Conservation (phyloP, 352 stramenopile genomes). For the Blastocystis hominis region DNA sequence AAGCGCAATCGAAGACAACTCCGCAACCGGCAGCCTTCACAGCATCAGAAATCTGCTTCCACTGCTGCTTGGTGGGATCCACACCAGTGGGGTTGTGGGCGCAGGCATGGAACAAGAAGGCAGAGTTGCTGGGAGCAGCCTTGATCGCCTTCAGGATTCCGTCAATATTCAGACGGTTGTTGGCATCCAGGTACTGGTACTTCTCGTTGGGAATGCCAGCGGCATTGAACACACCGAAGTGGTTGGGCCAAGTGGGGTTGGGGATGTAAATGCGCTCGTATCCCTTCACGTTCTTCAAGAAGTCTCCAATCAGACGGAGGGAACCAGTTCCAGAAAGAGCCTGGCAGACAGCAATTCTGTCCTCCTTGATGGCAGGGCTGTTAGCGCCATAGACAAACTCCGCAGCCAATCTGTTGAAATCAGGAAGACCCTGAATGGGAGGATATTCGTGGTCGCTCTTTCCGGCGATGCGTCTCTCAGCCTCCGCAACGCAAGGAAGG, state of each 20-base stretch:
- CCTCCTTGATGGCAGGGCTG: slow-evolving; percentile 75
- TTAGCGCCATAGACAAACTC: slow-evolving; percentile 90
- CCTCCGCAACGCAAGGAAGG: slow-evolving; percentile 75
- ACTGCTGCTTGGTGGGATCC: slow-evolving; percentile 92
- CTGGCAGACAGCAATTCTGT: slow-evolving; percentile 77
- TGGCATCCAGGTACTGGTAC: slow-evolving; percentile 77
- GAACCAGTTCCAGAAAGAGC: slow-evolving; percentile 94
- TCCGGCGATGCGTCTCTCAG: slow-evolving; percentile 83
- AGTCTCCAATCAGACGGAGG: slow-evolving; percentile 85
- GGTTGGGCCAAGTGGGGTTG: slow-evolving; percentile 98
- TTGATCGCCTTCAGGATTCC: slow-evolving; percentile 86
- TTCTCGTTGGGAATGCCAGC: slow-evolving; percentile 72
- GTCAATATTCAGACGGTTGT: slow-evolving; percentile 77
- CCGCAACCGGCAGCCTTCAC: slow-evolving; percentile 88
- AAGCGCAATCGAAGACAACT: slow-evolving; percentile 99
- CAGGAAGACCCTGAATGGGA: slow-evolving; percentile 81
- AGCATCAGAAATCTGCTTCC: slow-evolving; percentile 84
- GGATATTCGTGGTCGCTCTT: slow-evolving; percentile 90
- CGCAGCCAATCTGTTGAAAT: slow-evolving; percentile 86
- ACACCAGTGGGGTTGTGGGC: slow-evolving; percentile 96
- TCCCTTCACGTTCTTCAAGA: slow-evolving; percentile 77
- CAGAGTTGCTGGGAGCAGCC: slow-evolving; percentile 78
- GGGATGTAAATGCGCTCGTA: slow-evolving; percentile 82
- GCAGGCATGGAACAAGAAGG: slow-evolving; percentile 95
- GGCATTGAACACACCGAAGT: slow-evolving; percentile 80